Evolutionary conservation across 139 green algal genomes (phyloP).

Genomic region (Haematococcus lacustris): DNA sequence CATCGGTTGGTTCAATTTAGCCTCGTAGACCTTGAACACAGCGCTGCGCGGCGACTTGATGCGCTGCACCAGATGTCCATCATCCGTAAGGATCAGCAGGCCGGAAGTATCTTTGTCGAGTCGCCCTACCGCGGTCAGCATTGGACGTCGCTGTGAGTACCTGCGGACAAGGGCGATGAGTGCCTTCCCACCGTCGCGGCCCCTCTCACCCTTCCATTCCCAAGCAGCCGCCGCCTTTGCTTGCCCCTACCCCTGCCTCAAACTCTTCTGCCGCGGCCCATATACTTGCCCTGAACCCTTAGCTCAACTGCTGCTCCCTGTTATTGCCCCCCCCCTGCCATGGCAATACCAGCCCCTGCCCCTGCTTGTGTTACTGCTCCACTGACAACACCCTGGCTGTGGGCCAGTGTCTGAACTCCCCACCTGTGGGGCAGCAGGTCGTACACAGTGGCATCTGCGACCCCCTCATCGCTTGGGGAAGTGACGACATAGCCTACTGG

Average conservation of each 20-base stretch:
- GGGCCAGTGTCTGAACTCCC: neutral
- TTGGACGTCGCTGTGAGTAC: constrained; percentile 32
- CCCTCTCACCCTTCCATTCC: neutral
- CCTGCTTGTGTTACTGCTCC: too few relatives aligned
- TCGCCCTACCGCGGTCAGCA: constrained; percentile 48
- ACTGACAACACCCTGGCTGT: too few relatives aligned
- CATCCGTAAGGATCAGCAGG: constrained; percentile 61
- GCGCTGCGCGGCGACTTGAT: constrained; percentile 46
- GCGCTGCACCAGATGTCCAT: constrained; percentile 48
- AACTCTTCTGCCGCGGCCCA: too few relatives aligned
- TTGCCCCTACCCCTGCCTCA: too few relatives aligned
- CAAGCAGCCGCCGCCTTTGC: too few relatives aligned
- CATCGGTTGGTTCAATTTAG: too few relatives aligned
- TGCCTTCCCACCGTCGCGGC: too few relatives aligned
- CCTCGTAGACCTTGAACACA: constrained; percentile 35
- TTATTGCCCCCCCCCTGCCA: too few relatives aligned
- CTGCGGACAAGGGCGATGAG: constrained; percentile 13
- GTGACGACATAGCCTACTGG: constrained; percentile 22
- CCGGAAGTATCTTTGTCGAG: constrained; percentile 63
- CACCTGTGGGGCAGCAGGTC: constrained; percentile 28
- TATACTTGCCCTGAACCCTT: too few relatives aligned
- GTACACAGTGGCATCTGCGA: constrained; percentile 15
- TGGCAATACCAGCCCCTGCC: too few relatives aligned
- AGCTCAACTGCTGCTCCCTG: too few relatives aligned
- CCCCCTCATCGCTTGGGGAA: constrained; percentile 14